Percentiles rank a stretch among this genome's conserved stretches.
Conservation (phyloP, 148 eudicot species). For the Fallopia convolvulus region DNA sequence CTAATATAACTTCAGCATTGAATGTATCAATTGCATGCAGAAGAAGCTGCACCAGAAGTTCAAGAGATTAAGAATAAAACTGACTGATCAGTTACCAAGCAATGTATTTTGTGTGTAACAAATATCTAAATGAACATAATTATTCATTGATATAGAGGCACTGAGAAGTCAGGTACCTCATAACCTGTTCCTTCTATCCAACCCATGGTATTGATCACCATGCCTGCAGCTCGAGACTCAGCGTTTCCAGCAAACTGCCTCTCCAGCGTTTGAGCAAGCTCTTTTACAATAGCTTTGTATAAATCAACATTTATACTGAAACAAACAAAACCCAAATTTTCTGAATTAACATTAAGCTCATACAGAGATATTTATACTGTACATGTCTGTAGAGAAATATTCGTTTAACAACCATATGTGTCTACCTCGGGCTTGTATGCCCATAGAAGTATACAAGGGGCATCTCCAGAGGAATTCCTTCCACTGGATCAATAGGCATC, state of each 20-base stretch:
- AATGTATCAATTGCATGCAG: slow-evolving; percentile 86
- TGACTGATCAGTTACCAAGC: background rate
- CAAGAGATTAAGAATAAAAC: background rate
- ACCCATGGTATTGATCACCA: slow-evolving; percentile 99
- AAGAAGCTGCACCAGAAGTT: slow-evolving; percentile 56
- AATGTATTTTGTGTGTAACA: background rate
- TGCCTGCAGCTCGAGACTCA: slow-evolving; percentile 91
- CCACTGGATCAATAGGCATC: slow-evolving; percentile 96
- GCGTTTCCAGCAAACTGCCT: slow-evolving; percentile 77
- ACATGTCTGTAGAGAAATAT: background rate
- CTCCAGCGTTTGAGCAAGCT: slow-evolving; percentile 74
- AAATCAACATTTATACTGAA: slow-evolving; percentile 70
- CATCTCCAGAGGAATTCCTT: slow-evolving; percentile 96
- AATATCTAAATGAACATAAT: slow-evolving; percentile 5
- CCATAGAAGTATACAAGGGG: slow-evolving; percentile 91
- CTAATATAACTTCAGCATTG: slow-evolving; percentile 79
- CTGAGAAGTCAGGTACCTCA: slow-evolving; percentile 37
- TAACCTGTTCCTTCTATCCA: slow-evolving; percentile 94
- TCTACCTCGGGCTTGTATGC: slow-evolving; percentile 68
- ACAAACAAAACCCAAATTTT: background rate
- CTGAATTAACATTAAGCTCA: background rate
- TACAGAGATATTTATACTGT: background rate
- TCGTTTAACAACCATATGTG: background rate
- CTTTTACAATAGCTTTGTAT: slow-evolving; percentile 73
- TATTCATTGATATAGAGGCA: background rate